A percentile compares a stretch with the other conserved stretches of the same genome.
Conservation (phyloP, 2,329 filamentous ascomycete genomes). For the Pyrenochaeta sp. region DNA sequence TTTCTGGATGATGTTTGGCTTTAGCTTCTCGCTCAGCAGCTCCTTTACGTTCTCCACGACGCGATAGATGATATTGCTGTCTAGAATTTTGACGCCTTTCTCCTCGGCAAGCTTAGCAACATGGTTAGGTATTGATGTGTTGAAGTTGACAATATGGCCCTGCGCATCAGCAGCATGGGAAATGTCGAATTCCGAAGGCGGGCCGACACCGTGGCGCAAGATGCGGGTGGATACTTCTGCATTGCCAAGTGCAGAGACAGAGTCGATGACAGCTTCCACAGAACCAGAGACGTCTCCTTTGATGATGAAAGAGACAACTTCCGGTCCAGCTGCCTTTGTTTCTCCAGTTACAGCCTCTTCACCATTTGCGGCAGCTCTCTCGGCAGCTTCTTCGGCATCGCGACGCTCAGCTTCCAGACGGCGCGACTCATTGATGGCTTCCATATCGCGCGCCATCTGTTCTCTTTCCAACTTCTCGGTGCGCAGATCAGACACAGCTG, state of each 20-base stretch:
- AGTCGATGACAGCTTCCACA: constrained; percentile 85
- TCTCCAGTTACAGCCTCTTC: constrained; percentile 49
- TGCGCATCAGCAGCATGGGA: constrained; percentile 82
- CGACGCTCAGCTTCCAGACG: constrained; percentile 66
- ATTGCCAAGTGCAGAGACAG: constrained; percentile 80
- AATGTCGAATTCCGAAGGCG: constrained; percentile 84
- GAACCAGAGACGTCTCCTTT: constrained; percentile 95
- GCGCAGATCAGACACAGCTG: constrained; percentile 79
- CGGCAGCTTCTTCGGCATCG: constrained; percentile 63
- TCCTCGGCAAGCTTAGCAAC: constrained; percentile 75
- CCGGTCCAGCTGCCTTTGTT: constrained; percentile 55
- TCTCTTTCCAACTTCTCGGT: constrained; percentile 74
- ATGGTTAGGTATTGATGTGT: constrained; percentile 71
- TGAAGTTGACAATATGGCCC: constrained; percentile 86
- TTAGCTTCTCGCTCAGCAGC: constrained; percentile 73
- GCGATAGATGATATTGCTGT: constrained; percentile 88
- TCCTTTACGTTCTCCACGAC: constrained; percentile 76
- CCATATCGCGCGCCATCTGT: constrained; percentile 71
- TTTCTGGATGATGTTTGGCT: constrained; percentile 70
- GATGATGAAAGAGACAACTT: constrained; percentile 80
- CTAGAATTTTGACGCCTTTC: constrained; percentile 77
- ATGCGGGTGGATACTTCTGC: constrained; percentile 82
- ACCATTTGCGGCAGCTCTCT: constrained; percentile 34
- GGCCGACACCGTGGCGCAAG: constrained; percentile 79
- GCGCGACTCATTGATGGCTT: constrained; percentile 77